phyloP scores from a whole-genome alignment of 2,329 filamentous ascomycete genomes.

The Dryadomyces sulphureus region DNA sequence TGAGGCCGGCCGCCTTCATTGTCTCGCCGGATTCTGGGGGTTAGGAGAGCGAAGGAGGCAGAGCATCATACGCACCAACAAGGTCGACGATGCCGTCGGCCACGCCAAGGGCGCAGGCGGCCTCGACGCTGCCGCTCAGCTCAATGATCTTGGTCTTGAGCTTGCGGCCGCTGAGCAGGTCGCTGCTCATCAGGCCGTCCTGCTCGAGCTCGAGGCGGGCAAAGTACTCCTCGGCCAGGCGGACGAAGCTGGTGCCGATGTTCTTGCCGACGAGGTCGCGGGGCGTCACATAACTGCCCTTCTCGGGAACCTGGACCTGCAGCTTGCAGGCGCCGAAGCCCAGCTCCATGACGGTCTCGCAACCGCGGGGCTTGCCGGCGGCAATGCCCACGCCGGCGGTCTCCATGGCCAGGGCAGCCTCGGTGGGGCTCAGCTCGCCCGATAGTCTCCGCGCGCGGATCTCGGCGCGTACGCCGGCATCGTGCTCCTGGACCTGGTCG shows the following conservation, averaged over 20 bases:
- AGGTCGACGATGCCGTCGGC: slow-evolving; percentile 96
- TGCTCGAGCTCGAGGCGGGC: slow-evolving; percentile 50
- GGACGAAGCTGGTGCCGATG: slow-evolving; percentile 89
- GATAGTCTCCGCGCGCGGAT: slow-evolving; percentile 31
- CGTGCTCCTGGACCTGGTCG: slow-evolving; percentile 87
- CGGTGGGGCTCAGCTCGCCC: slow-evolving; percentile 23
- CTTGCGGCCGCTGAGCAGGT: slow-evolving; percentile 27
- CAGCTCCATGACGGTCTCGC: slow-evolving; percentile 79
- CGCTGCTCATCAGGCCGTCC: slow-evolving; percentile 22
- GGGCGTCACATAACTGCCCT: slow-evolving; percentile 54
- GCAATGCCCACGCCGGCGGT: slow-evolving; percentile 17
- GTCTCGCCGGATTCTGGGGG: slow-evolving; percentile 83
- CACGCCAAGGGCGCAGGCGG: slow-evolving; percentile 86
- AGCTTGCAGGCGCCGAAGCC: slow-evolving; percentile 84
- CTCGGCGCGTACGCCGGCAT: slow-evolving; percentile 42
- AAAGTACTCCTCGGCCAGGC: slow-evolving; percentile 74
- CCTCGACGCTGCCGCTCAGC: slow-evolving; percentile 91
- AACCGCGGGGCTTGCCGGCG: slow-evolving; percentile 34
- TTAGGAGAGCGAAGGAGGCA: not conserved
- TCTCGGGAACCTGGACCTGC: slow-evolving; percentile 91
- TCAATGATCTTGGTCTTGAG: slow-evolving; percentile 82
- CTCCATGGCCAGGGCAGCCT: not conserved
- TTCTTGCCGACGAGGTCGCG: slow-evolving; percentile 81
- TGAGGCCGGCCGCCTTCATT: slow-evolving; percentile 89
- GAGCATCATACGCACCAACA: slow-evolving; percentile 49